Evolutionary conservation across 2,329 filamentous ascomycete species (phyloP), one percentile per base, ranked within the genome.

Genomic region (Proliferodiscus dingleyae): DNA sequence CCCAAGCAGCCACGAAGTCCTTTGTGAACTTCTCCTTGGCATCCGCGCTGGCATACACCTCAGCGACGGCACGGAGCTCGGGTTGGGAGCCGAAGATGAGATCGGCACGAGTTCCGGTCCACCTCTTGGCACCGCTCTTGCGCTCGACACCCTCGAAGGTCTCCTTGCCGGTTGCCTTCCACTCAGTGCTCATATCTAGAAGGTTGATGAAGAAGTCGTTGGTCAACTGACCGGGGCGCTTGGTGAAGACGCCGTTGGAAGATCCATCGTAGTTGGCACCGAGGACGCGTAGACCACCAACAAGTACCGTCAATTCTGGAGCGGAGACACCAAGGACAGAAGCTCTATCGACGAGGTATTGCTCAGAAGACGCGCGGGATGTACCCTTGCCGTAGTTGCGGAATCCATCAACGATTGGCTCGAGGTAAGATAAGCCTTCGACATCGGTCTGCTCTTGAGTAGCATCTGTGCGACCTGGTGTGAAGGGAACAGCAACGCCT

Each of bases 161-260:
- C 58, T 80, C 76, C 49, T 59, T 60, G 32, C 51, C 55, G 52
- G 68, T 66, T 63, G 74, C 18, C n/a, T 34, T 73, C 77, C 77
- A 80, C 19, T 65, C 66, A n/a, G 70, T 74, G 64, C 61, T 66
- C 58, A 69, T 72, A 61, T 81, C 77, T 32, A 81, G 73, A 15
- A 81, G 64, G 64, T 80, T 79, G 61, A 74, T 68, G 62, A 81
- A 80, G 70, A 80, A 81, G 64, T 81, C 77, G 63, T 77, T 80
- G 58, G 72, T 75, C 51, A 81, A 69, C 53, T 72, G 64, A 48
- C 77, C 77, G 1, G 75, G 75, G 10, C 64, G 66, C 56, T 72
- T 68, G 53, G 77, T 81, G 60, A 80, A 68, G 50, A 80, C 67
- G 52, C 77, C 77, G 49, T 72, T 61, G 24, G 65, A 61, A 4